Conservation (phyloP, 164 flowering plant species). For the Umbellularia californica region DNA sequence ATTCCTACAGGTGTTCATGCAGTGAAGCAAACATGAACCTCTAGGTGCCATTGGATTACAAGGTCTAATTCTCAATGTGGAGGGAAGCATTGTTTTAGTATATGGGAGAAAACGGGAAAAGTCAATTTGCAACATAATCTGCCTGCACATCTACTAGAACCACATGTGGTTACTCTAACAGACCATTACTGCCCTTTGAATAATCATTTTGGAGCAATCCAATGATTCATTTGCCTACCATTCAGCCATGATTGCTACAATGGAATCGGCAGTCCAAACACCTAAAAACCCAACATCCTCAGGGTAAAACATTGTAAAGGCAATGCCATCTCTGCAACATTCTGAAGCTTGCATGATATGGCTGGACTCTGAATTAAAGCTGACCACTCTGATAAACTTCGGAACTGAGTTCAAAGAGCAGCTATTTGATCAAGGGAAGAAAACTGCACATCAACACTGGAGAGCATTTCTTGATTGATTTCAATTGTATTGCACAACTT, state of each 20-base stretch:
- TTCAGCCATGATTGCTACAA: not conserved
- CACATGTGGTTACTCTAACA: not conserved
- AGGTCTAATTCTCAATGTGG: too few relatives aligned
- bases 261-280: not conserved
- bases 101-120: not conserved
- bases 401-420: constrained; percentile 30
- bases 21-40: too few relatives aligned
- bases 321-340: not conserved
- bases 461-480: constrained; percentile 41
- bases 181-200: not conserved
- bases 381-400: not conserved
- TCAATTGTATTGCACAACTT: constrained; percentile 23
- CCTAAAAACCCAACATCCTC: not conserved
- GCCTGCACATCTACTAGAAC: not conserved
- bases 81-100: too few relatives aligned
- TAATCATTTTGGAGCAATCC: not conserved
- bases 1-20: too few relatives aligned
- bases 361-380: not conserved
- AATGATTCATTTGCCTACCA: not conserved
- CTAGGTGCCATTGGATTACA: too few relatives aligned
- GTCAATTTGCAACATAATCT: not conserved
- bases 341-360: not conserved
- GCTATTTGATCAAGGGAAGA: constrained; percentile 44
- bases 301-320: too few relatives aligned
- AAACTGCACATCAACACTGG: constrained; percentile 34